These are phyloP conservation scores for Coniochaeta sp. DNA, from an alignment of 2,329 filamentous ascomycete species.

Conservation along the genomic window DNA sequence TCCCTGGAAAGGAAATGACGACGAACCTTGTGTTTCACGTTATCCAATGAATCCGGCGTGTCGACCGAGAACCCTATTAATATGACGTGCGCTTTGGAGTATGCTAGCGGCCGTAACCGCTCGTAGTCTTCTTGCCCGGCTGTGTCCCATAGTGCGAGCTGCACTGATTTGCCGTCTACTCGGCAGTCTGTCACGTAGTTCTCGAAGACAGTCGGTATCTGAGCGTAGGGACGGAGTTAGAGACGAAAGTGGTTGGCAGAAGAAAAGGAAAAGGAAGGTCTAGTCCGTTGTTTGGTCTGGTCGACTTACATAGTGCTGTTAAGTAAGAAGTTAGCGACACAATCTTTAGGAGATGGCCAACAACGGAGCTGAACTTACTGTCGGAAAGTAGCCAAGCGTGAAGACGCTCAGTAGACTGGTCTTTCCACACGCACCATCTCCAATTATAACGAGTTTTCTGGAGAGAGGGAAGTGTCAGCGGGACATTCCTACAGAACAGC, in stretches of 20 bases:
- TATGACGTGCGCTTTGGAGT: constrained; percentile 95
- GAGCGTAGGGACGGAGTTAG: constrained; percentile 6
- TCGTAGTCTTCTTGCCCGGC: constrained; percentile 99
- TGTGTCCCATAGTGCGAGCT: constrained; percentile 98
- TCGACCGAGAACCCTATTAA: constrained; percentile 94
- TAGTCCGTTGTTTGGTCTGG: neutral
- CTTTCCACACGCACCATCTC: constrained; percentile 96
- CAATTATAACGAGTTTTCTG: constrained; percentile 97
- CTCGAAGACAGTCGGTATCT: constrained; percentile 97
- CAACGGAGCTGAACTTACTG: constrained; percentile 52
- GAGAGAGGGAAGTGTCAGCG: neutral
- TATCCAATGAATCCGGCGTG: constrained; percentile 91
- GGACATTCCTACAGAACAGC: neutral
- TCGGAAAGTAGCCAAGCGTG: constrained; percentile 95
- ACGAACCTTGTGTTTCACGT: constrained; percentile 90
- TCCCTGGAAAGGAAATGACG: neutral
- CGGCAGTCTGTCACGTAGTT: constrained; percentile 99
- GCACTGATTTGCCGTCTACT: constrained; percentile 97
- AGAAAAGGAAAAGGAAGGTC: neutral
- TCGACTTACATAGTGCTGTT: constrained; percentile 50
- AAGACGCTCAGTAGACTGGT: constrained; percentile 96
- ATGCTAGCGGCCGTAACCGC: constrained; percentile 85
- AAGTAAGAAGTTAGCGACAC: neutral
- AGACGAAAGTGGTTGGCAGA: neutral
- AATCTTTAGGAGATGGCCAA: neutral